A percentile compares a stretch with the other conserved stretches of the same genome.
phyloP scores from a whole-genome alignment of 257 asterid species.

The Cordia subcordata region DNA sequence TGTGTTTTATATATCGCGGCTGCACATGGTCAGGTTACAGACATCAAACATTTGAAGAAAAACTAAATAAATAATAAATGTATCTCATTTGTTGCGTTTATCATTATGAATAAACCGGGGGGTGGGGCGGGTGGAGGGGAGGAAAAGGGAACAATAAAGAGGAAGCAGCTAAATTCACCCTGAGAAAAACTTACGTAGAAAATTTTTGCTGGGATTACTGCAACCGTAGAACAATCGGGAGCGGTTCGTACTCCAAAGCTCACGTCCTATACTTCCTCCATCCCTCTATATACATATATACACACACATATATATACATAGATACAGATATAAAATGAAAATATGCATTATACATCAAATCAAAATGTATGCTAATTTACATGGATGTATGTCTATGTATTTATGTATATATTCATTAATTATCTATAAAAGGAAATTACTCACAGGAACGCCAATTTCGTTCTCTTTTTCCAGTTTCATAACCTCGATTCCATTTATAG shows the following conservation, averaged over 20 bases:
- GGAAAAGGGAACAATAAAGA: too few species aligned
- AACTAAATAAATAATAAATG: background rate
- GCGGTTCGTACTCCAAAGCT: slow-evolving; percentile 47
- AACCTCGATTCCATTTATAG: slow-evolving; percentile 17
- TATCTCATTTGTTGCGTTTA: background rate
- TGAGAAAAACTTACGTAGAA: slow-evolving; percentile 29
- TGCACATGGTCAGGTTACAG: slow-evolving; percentile 21
- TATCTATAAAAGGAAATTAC: slow-evolving; percentile 5
- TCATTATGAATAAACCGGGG: too few species aligned
- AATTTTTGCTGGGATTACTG: slow-evolving; percentile 43
- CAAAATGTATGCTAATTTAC: too few species aligned
- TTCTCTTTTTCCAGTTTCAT: slow-evolving; percentile 28
- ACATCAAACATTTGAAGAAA: slow-evolving; percentile 4
- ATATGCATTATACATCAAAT: background rate
- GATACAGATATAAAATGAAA: background rate
- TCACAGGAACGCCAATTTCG: slow-evolving; percentile 56
- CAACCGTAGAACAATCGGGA: slow-evolving; percentile 51
- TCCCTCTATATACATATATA: slow-evolving; percentile 34
- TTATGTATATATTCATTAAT: background rate
- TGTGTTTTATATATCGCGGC: slow-evolving; percentile 32
- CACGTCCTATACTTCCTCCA: slow-evolving; percentile 38
- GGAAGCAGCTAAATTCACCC: background rate
- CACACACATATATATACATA: slow-evolving; percentile 4
- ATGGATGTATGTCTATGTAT: too few species aligned
- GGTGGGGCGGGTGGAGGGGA: too few species aligned